Evolutionary conservation across 2,329 filamentous ascomycete genomes (phyloP).

Genomic region (Aspergillus awamori): DNA sequence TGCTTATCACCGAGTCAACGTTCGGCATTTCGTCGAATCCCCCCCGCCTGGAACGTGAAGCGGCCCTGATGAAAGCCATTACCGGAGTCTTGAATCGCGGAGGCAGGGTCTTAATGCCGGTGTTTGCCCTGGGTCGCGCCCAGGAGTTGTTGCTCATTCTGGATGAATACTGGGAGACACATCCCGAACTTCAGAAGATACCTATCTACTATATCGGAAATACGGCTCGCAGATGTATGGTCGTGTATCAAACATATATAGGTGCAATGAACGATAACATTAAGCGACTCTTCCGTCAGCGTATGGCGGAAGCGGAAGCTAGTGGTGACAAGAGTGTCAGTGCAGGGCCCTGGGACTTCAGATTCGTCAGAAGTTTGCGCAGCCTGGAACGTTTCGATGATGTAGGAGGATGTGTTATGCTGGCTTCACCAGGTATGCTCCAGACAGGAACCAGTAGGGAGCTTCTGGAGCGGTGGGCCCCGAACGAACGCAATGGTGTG

Average conservation of each 20-base stretch:
- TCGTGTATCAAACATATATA: conserved; percentile 97
- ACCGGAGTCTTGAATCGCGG: conserved; percentile 88
- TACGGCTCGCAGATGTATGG: conserved; percentile 93
- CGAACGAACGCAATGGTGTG: conserved; percentile 95
- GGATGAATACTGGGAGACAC: conserved; percentile 94
- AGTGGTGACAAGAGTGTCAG: conserved; percentile 72
- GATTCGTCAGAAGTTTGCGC: conserved; percentile 87
- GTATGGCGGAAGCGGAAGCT: conserved; percentile 86
- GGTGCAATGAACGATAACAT: conserved; percentile 99
- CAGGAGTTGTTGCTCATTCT: conserved; percentile 93
- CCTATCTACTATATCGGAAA: conserved; percentile 98
- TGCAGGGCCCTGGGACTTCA: conserved; percentile 90
- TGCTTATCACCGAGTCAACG: conserved; percentile 95
- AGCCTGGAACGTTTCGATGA: conserved; percentile 95
- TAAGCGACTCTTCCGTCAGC: conserved; percentile 88
- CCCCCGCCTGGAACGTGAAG: conserved; percentile 85
- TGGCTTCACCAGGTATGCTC: conserved; percentile 96
- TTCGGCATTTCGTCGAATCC: conserved; percentile 95
- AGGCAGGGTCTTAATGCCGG: conserved; percentile 88
- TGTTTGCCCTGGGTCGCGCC: conserved; percentile 90
- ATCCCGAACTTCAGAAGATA: conserved; percentile 82
- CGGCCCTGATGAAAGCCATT: conserved; percentile 92
- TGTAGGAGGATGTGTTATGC: conserved; percentile 92
- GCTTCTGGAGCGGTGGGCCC: conserved; percentile 91
- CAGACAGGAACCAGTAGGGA: conserved; percentile 95